phyloP scores from a whole-genome alignment of 768 basidiomycete genomes.

The Pilatotrama ljubarskyi region DNA sequence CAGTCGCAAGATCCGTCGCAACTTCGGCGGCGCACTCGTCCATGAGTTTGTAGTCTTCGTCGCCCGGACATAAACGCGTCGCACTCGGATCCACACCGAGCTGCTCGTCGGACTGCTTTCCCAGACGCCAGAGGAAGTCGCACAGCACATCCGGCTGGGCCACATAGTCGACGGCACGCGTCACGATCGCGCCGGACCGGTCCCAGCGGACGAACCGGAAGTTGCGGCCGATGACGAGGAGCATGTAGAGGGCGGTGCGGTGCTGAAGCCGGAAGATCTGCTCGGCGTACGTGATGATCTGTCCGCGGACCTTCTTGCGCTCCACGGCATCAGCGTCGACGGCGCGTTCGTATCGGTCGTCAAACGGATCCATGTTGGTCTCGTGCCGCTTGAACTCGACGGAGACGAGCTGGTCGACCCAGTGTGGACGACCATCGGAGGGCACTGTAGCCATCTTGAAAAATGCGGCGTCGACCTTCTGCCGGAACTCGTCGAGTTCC shows the following conservation, averaged over 20 bases:
- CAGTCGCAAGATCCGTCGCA: too few relatives aligned
- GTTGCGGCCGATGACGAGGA: neutral
- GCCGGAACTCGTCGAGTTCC: neutral
- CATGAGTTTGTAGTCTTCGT: neutral
- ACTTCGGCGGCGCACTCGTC: neutral
- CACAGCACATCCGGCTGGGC: neutral
- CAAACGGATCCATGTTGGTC: neutral
- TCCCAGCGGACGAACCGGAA: constrained; percentile 10
- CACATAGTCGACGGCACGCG: neutral
- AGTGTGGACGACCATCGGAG: too few relatives aligned
- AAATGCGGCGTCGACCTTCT: neutral
- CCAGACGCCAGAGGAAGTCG: neutral
- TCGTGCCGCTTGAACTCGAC: neutral
- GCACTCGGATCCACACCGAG: neutral
- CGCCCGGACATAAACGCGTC: neutral
- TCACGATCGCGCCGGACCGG: neutral
- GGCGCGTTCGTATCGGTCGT: neutral
- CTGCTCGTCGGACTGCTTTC: neutral
- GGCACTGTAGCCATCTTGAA: neutral
- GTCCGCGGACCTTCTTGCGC: neutral
- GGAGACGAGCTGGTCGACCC: neutral
- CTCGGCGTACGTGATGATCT: constrained; percentile 2
- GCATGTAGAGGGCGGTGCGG: neutral
- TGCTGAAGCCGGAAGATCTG: neutral
- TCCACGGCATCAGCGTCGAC: neutral